Conservation (phyloP, 1,284 basidiomycete species). For the Ceratobasidium theobromae region DNA sequence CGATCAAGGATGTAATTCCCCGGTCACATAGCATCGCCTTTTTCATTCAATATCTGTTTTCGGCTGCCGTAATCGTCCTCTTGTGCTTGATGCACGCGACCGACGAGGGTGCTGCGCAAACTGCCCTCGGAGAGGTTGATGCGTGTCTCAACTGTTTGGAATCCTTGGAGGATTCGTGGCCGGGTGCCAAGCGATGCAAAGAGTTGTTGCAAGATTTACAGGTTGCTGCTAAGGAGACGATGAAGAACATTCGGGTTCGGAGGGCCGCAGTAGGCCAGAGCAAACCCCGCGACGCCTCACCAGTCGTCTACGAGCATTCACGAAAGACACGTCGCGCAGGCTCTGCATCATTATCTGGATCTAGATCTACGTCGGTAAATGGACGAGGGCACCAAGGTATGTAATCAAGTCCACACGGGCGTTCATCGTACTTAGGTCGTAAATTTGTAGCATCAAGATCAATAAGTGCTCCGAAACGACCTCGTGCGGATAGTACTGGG, state of each 20-base stretch:
- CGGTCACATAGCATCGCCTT: conserved; percentile 87
- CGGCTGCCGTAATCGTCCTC: conserved; percentile 83
- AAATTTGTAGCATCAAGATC: conserved; percentile 11
- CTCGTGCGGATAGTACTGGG: conserved; percentile 11
- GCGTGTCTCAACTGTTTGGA: conserved; percentile 70
- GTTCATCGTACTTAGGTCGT: background rate
- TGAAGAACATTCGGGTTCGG: conserved; percentile 12
- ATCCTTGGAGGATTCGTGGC: conserved; percentile 85
- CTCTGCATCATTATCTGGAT: conserved; percentile 20
- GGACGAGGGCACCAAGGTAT: conserved; percentile 19
- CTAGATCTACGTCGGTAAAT: background rate
- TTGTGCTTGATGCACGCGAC: conserved; percentile 83
- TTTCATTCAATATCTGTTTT: conserved; percentile 89
- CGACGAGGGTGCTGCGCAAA: conserved; percentile 63
- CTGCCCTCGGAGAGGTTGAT: conserved; percentile 81
- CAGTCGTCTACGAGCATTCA: background rate
- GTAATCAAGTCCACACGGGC: background rate
- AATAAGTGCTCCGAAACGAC: conserved; percentile 14
- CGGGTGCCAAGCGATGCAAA: conserved; percentile 82
- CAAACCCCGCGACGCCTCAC: conserved; percentile 15
- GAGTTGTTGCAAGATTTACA: conserved; percentile 45
- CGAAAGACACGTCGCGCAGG: conserved; percentile 18
- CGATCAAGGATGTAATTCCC: conserved; percentile 81
- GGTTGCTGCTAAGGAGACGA: conserved; percentile 41
- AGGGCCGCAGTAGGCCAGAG: background rate